Evolutionary conservation across 2,329 filamentous ascomycete genomes (phyloP).

Genomic region (Paramyrothecium sp.): DNA sequence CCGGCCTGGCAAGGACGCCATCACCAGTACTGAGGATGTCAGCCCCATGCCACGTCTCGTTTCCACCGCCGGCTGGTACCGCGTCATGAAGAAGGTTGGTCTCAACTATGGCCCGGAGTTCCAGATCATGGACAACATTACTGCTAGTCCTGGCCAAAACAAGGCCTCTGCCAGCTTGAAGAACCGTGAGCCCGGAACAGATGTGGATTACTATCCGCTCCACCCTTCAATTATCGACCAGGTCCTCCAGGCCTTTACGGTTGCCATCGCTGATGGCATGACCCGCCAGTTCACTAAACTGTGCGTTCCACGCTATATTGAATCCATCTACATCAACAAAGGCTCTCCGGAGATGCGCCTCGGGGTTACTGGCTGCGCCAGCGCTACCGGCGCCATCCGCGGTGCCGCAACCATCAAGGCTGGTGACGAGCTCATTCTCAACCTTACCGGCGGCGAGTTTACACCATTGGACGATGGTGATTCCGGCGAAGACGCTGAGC

Average conservation of each 20-base stretch:
- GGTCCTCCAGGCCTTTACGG: conserved; percentile 26
- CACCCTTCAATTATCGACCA: conserved; percentile 37
- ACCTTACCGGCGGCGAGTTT: conserved; percentile 18
- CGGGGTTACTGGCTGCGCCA: background rate
- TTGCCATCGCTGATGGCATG: conserved; percentile 19
- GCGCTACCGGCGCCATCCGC: background rate
- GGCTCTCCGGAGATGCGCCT: background rate
- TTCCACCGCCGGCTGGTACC: conserved; percentile 19
- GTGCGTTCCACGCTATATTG: background rate
- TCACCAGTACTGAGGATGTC: background rate
- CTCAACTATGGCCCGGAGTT: conserved; percentile 30
- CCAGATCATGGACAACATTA: conserved; percentile 19
- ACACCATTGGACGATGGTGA: conserved; percentile 19
- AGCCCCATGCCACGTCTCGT: conserved; percentile 16
- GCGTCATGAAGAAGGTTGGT: conserved; percentile 22
- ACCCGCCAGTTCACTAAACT: conserved; percentile 14
- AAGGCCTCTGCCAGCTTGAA: conserved; percentile 14
- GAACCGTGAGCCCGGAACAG: conserved; percentile 12
- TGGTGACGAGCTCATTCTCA: conserved; percentile 6
- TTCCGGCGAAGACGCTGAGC: conserved; percentile 12
- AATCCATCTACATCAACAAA: background rate
- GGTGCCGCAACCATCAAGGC: background rate
- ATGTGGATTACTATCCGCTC: conserved; percentile 25
- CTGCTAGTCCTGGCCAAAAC: conserved; percentile 11
- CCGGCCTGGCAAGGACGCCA: background rate